phyloP scores from a whole-genome alignment of 2,329 filamentous ascomycete genomes.

The Paracoccidioides lutzii region DNA sequence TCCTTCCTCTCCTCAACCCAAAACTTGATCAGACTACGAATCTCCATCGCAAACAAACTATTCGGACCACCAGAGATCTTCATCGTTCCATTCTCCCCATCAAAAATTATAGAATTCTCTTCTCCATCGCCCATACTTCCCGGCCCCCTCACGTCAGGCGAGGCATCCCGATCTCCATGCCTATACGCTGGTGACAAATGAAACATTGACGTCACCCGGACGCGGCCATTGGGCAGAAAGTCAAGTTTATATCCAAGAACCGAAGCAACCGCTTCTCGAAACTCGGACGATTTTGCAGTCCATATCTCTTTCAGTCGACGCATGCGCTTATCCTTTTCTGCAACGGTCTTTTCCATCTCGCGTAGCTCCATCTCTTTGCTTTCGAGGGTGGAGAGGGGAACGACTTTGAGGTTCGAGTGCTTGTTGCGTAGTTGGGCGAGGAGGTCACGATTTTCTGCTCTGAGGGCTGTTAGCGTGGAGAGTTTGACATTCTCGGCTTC shows the following conservation, averaged over 20 bases:
- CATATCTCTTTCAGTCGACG: constrained; percentile 85
- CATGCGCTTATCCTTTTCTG: constrained; percentile 63
- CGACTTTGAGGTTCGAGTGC: constrained; percentile 42
- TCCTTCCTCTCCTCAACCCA: constrained; percentile 92
- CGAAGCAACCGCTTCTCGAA: constrained; percentile 85
- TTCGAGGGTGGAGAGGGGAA: constrained; percentile 65
- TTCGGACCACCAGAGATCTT: constrained; percentile 86
- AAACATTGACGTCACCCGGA: constrained; percentile 78
- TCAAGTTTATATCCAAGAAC: constrained; percentile 90
- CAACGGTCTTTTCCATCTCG: constrained; percentile 56
- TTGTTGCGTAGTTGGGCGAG: constrained; percentile 54
- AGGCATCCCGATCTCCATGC: constrained; percentile 36
- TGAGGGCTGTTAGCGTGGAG: constrained; percentile 61
- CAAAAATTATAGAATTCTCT: constrained; percentile 60
- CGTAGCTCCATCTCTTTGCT: constrained; percentile 63
- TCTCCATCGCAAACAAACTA: constrained; percentile 73
- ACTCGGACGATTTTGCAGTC: constrained; percentile 80
- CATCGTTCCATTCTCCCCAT: constrained; percentile 92
- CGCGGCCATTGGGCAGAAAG: constrained; percentile 94
- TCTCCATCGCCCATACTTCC: constrained; percentile 35
- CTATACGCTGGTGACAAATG: constrained; percentile 48
- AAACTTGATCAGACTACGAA: constrained; percentile 77
- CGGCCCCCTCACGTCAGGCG: constrained; percentile 43
- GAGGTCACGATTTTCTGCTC: constrained; percentile 72
- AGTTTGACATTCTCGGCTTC: constrained; percentile 75